Percentiles rank a stretch among this genome's conserved stretches.
Conservation (phyloP, 2,329 filamentous ascomycete species). For the Zasmidium angulare region DNA sequence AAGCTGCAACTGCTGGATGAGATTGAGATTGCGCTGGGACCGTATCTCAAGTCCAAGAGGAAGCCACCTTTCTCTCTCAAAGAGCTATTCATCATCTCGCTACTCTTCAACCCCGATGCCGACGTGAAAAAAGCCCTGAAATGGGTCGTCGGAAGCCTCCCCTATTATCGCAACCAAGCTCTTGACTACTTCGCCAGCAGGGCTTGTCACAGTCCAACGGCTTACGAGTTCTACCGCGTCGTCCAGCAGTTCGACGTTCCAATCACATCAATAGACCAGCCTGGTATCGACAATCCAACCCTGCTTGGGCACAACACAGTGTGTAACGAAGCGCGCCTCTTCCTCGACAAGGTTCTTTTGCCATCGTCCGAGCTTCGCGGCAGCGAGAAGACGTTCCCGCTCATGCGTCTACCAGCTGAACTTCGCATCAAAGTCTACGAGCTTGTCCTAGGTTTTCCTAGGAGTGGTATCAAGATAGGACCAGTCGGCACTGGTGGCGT, state of each 20-base stretch:
- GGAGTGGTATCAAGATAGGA: neutral
- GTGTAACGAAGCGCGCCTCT: too few relatives aligned
- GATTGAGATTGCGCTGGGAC: neutral
- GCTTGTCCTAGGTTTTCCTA: neutral
- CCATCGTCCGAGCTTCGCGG: too few relatives aligned
- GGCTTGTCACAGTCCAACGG: too few relatives aligned
- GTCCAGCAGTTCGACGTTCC: too few relatives aligned
- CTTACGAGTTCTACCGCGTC: too few relatives aligned
- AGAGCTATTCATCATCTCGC: neutral
- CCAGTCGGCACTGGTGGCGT: neutral
- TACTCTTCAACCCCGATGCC: neutral
- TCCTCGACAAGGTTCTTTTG: too few relatives aligned
- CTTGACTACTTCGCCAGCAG: too few relatives aligned
- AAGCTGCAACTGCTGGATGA: neutral
- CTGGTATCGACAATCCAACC: too few relatives aligned
- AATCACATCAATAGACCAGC: too few relatives aligned
- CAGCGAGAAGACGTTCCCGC: neutral
- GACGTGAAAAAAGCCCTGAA: neutral
- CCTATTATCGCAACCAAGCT: neutral
- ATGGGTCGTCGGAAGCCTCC: neutral
- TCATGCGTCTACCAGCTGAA: slow-evolving; percentile 5
- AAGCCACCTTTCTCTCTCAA: neutral
- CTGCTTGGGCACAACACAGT: too few relatives aligned
- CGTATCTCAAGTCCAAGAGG: neutral
- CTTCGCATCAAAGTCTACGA: slow-evolving; percentile 4